A percentile compares a stretch with the other conserved stretches of the same genome.
phyloP scores from a whole-genome alignment of 2,329 filamentous ascomycete genomes.

The Trichoderma afroharzianum region DNA sequence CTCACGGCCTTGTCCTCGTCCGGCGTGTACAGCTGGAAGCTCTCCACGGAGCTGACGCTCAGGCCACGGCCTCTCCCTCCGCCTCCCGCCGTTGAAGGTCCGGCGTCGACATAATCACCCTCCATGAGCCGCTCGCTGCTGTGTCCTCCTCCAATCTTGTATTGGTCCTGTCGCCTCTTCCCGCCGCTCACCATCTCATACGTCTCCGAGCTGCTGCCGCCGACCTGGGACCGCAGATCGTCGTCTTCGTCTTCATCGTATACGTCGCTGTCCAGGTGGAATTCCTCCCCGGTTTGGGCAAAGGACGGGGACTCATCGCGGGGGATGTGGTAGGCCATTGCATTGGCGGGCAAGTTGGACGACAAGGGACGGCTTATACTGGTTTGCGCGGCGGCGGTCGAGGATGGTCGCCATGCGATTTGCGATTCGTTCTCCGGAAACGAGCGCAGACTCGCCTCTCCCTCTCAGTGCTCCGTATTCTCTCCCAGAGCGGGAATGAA shows the following conservation, averaged over 20 bases:
- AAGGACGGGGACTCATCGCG: conserved; percentile 34
- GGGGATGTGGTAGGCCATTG: conserved; percentile 25
- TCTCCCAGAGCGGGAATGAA: conserved; percentile 6
- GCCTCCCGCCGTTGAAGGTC: conserved; percentile 16
- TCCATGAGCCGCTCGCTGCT: conserved; percentile 23
- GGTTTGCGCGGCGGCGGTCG: background rate
- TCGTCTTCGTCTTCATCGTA: conserved; percentile 23
- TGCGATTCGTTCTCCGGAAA: background rate
- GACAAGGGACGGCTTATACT: background rate
- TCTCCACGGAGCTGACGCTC: conserved; percentile 33
- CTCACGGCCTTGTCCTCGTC: conserved; percentile 73
- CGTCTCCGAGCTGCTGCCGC: conserved; percentile 29
- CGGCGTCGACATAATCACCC: conserved; percentile 21
- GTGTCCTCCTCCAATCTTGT: conserved; percentile 7
- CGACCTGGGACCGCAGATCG: conserved; percentile 32
- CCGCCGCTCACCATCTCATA: conserved; percentile 34
- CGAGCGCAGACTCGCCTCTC: background rate
- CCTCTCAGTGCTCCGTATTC: background rate
- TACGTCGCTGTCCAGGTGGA: conserved; percentile 31
- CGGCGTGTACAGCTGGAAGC: conserved; percentile 45
- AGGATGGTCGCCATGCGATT: conserved; percentile 5
- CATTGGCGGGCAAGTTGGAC: conserved; percentile 13
- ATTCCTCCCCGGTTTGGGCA: conserved; percentile 38
- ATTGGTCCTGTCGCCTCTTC: conserved; percentile 17
- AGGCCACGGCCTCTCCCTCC: conserved; percentile 15